phyloP scores from a whole-genome alignment of 352 stramenopile genomes.

The Phytophthora palmivora region DNA sequence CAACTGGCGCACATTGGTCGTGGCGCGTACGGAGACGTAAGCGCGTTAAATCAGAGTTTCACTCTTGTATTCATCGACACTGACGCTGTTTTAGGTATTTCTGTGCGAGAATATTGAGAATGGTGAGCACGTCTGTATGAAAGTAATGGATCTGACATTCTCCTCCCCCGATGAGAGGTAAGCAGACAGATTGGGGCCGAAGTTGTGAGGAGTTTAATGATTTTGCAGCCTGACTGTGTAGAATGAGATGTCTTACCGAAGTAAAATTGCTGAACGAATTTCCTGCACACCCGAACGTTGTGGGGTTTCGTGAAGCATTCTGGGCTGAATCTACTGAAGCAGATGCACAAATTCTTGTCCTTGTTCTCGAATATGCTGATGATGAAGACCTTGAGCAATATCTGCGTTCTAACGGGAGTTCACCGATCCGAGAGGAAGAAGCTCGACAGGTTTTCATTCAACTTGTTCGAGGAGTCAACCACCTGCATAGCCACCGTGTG shows the following conservation, averaged over 20 bases:
- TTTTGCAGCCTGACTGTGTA: conserved; percentile 9
- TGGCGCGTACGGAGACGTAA: conserved; percentile 63
- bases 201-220: background rate
- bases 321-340: conserved; percentile 27
- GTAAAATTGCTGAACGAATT: conserved; percentile 53
- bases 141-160: conserved; percentile 64
- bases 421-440: conserved; percentile 12
- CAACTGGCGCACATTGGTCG: conserved; percentile 52
- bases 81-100: conserved; percentile 43
- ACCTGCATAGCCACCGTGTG: conserved; percentile 61
- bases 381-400: conserved; percentile 62
- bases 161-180: conserved; percentile 51
- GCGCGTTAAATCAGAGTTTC: conserved; percentile 6
- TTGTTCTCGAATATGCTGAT: conserved; percentile 79
- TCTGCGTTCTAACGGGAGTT: conserved; percentile 21
- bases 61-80: conserved; percentile 6
- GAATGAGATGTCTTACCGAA: conserved; percentile 53
- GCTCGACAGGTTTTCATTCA: conserved; percentile 49
- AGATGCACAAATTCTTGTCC: conserved; percentile 37
- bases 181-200: background rate
- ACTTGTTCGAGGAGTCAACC: conserved; percentile 89
- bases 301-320: conserved; percentile 67
- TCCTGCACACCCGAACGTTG: conserved; percentile 59
- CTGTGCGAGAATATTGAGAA: conserved; percentile 42
- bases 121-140: conserved; percentile 51